Evolutionary conservation across 768 basidiomycete species (phyloP), one percentile per base, ranked within the genome.

Genomic region (Boletus pseudopeckii): DNA sequence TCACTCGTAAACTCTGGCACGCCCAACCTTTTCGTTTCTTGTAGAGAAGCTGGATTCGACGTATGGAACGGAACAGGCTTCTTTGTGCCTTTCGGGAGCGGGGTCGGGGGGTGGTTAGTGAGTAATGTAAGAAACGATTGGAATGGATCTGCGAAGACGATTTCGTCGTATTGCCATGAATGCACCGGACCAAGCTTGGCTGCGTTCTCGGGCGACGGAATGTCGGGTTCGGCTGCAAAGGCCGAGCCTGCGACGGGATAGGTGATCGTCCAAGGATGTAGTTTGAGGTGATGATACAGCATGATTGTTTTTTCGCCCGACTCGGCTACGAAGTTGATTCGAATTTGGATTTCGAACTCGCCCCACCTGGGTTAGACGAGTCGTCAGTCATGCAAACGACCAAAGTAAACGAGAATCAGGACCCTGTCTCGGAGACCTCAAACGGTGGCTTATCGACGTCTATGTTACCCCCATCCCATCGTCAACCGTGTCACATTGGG

Each of bases 151-250:
- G 85, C 82, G 73, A 99, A 98, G 48, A 98, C 92, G 58, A 98
- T 81, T 72, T 99, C 97, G 71, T 98, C 96, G 73, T 98, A 98
- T 64, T 98, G 96, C 95, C 96, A 99, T 0, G 92, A 90, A 68
- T 97, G 90, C 28, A 99, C 92, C 0, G 90, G 88, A 1, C 86
- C 87, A 26, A 78, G 64, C 63, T 83, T 84, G 64, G 82, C 76
- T 2, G 88, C 85, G 22, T 77, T 77, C 15, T 88, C 86, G 8
- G 85, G 76, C 5, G 86, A 77, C 1, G 86, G 85, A 3, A 86
- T 81, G 50, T 85, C 84, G 0, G 84, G 80, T 42, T 88, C 84
- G 24, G 79, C 80, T 1, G 56, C 40, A 18, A 55, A 50, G 6
- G 55, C 2, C 18, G 57, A 8, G 13, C 64, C 63, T 0, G 59